These are phyloP conservation scores for Trametopsis cervina DNA, from an alignment of 768 basidiomycete species.

Conservation along the genomic window DNA sequence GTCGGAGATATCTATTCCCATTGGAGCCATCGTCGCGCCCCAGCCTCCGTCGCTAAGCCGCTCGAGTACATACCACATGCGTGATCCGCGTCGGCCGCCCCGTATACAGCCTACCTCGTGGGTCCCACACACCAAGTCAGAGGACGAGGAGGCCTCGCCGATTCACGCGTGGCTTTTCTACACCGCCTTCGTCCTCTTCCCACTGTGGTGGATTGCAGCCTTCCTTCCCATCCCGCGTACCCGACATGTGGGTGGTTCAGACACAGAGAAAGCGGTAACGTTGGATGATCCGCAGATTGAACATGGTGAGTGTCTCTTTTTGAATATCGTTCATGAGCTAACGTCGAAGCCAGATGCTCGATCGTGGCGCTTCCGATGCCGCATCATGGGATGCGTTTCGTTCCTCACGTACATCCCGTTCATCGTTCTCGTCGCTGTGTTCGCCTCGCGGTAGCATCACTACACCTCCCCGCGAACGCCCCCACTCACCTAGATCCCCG, in stretches of 20 bases:
- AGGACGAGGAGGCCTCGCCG: constrained; percentile 43
- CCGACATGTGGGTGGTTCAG: constrained; percentile 48
- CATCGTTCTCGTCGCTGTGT: constrained; percentile 65
- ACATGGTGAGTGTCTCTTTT: constrained; percentile 41
- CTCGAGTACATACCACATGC: constrained; percentile 68
- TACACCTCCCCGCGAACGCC: background rate
- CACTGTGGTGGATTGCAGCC: constrained; percentile 63
- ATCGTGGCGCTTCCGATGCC: constrained; percentile 71
- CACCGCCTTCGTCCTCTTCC: constrained; percentile 52
- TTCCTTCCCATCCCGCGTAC: constrained; percentile 54
- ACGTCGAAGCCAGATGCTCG: constrained; percentile 69
- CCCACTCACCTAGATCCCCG: too few relatives aligned
- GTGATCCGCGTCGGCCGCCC: constrained; percentile 65
- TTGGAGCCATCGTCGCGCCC: constrained; percentile 71
- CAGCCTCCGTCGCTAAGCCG: constrained; percentile 66
- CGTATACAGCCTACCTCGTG: constrained; percentile 55
- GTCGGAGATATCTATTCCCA: constrained; percentile 70
- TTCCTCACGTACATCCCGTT: constrained; percentile 75
- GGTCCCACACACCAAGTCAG: constrained; percentile 50
- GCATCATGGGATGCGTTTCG: constrained; percentile 61
- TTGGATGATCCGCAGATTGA: constrained; percentile 79
- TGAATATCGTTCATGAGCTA: too few relatives aligned
- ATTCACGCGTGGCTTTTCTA: constrained; percentile 77
- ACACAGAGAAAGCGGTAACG: constrained; percentile 60
- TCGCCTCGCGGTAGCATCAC: constrained; percentile 27